Evolutionary conservation across 805 yeast genomes (phyloP), one percentile per base, ranked within the genome.

Genomic region (Candida easanensis): DNA sequence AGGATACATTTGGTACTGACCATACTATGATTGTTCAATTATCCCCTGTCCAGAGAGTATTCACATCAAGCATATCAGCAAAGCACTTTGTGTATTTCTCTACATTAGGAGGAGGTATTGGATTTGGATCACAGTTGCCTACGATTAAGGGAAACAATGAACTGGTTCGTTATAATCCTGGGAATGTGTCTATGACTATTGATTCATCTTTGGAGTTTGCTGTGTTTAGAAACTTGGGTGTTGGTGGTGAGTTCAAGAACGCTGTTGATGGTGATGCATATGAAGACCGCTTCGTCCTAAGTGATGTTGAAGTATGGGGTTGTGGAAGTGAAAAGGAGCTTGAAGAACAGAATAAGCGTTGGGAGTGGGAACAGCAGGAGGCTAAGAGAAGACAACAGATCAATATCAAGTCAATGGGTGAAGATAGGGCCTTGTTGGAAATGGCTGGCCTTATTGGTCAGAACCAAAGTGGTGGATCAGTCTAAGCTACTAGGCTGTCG

Each of bases 341-440:
- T 36, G 82, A 76, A 23, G 90, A 84, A 48, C 97, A 90, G 63
- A 69, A 74, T 36, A 78, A 76, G 54, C 76, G 76, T 46, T 85
- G 96, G 93, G 89, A 83, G 53, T 89, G 97, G 97, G 97, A 91
- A 58, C 84, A 83, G 57, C 70, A 79, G 38, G 96, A 88, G 59
- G 95, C 95, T 0, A 76, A 80, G 52, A 82, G 88, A 28, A 70
- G 97, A 40, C 84, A 83, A 54, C 71, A 77, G 22, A 76, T 89
- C 3, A 88, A 89, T 56, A 51, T 82, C 25, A 71, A 75, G 40
- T 76, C 74, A 44, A 58, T 84, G 51, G 85, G 86, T 2, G 97
- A 90, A 54, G 96, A 88, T 40, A 65, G 88, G 43, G 95, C 96
- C 0, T 68, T 90, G 37, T 65, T 90, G 49, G 97, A 89, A 52